These are phyloP conservation scores for Alternaria angustiovoidea DNA, from an alignment of 2,329 filamentous ascomycete genomes.

Conservation along the genomic window DNA sequence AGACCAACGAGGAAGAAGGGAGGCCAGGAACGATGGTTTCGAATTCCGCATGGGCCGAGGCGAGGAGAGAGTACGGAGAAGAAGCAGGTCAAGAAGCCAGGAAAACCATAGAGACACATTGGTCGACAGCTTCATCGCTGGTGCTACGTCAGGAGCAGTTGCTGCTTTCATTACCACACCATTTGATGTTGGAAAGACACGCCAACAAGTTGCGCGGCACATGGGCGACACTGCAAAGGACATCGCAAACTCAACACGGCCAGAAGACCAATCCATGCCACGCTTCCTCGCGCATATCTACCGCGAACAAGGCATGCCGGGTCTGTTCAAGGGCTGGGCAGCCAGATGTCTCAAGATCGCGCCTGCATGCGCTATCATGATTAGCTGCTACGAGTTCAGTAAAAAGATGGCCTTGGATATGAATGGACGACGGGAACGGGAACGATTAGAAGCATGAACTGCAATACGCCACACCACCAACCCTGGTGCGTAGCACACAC, in stretches of 20 bases:
- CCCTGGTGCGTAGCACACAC: background rate
- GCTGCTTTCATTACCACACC: constrained; percentile 91
- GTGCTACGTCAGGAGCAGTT: constrained; percentile 81
- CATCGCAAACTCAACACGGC: constrained; percentile 56
- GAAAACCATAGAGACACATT: constrained; percentile 82
- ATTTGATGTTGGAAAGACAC: constrained; percentile 97
- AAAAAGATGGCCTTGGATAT: constrained; percentile 84
- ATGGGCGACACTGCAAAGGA: constrained; percentile 49
- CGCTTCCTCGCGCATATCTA: constrained; percentile 92
- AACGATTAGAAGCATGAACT: constrained; percentile 25
- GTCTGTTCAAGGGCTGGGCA: constrained; percentile 90
- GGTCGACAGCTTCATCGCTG: constrained; percentile 86
- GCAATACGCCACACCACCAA: background rate
- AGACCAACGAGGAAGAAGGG: constrained; percentile 68
- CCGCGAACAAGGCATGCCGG: constrained; percentile 78
- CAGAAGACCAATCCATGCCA: constrained; percentile 81
- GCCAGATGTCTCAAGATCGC: constrained; percentile 93
- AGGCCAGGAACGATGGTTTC: constrained; percentile 36
- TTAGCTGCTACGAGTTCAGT: constrained; percentile 94
- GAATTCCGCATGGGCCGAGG: constrained; percentile 48
- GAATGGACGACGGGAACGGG: constrained; percentile 65
- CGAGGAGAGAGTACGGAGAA: constrained; percentile 37
- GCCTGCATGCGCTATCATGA: constrained; percentile 98
- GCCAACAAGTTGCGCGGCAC: constrained; percentile 84
- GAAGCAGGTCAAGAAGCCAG: constrained; percentile 64